A percentile compares a stretch with the other conserved stretches of the same genome.
Evolutionary conservation across 208 protist species (phyloP).

Genomic region (Angomonas deanei): DNA sequence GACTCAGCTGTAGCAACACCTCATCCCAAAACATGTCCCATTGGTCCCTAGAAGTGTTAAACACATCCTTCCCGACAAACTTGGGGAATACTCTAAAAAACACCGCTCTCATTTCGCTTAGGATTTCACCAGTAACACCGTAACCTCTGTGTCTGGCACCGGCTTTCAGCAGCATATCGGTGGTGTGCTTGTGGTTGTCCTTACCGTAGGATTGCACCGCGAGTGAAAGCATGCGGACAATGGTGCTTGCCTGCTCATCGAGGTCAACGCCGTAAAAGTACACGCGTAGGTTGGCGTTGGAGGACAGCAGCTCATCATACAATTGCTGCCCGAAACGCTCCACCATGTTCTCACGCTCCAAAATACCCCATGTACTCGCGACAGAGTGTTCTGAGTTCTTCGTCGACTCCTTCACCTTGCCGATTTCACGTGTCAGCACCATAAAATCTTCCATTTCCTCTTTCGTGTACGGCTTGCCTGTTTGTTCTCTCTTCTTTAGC

Average conservation of each 20-base stretch:
- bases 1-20: conserved; percentile 43
- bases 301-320: conserved; percentile 51
- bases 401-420: conserved; percentile 48
- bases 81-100: conserved; percentile 75
- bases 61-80: conserved; percentile 59
- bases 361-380: conserved; percentile 53
- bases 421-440: conserved; percentile 53
- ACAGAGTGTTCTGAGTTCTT: conserved; percentile 37
- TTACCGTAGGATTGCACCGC: conserved; percentile 70
- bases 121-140: conserved; percentile 41
- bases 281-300: conserved; percentile 38
- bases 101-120: conserved; percentile 39
- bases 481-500: too few relatives aligned
- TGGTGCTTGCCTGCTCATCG: conserved; percentile 51
- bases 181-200: conserved; percentile 44
- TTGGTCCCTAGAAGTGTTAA: conserved; percentile 37
- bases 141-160: conserved; percentile 63
- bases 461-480: too few relatives aligned
- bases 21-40: conserved; percentile 61
- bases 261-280: conserved; percentile 61
- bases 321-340: conserved; percentile 52
- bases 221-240: conserved; percentile 56
- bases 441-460: conserved; percentile 51
- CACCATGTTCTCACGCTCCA: conserved; percentile 45
- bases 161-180: conserved; percentile 52